Percentiles rank a stretch among this genome's conserved stretches.
Evolutionary conservation across 495 filamentous ascomycete species (phyloP).

Genomic region (Xylaria curta): DNA sequence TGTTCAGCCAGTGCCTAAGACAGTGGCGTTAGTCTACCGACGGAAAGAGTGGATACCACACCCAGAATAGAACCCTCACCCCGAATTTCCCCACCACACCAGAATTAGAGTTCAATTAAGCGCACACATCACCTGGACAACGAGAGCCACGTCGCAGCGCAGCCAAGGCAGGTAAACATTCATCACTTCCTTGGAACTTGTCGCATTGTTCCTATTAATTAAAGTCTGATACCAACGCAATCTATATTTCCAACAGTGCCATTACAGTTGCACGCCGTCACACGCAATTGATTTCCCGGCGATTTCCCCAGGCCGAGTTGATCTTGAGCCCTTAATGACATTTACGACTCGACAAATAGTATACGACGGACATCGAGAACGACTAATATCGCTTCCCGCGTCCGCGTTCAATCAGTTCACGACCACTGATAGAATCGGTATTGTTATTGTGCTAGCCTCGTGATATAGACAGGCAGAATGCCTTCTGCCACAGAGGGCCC

Average conservation of each 20-base stretch:
- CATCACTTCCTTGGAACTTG: background rate
- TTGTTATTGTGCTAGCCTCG: background rate
- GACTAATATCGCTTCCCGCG: background rate
- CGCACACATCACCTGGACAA: conserved; percentile 4
- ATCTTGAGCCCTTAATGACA: background rate
- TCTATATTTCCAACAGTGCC: background rate
- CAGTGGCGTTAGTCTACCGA: background rate
- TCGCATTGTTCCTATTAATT: conserved; percentile 1
- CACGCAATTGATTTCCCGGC: background rate
- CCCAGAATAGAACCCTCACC: background rate
- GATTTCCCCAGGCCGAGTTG: background rate
- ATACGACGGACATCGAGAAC: background rate
- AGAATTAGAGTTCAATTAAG: conserved; percentile 2
- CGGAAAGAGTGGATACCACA: background rate
- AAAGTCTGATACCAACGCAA: background rate
- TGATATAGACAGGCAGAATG: conserved; percentile 33
- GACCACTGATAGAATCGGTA: background rate
- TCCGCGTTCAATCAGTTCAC: background rate
- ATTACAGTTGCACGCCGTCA: background rate
- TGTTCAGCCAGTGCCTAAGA: background rate
- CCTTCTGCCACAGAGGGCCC: conserved; percentile 42
- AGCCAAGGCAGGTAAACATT: conserved; percentile 16
- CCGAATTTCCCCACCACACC: background rate
- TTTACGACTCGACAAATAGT: background rate
- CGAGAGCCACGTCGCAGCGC: background rate